Base-by-base conservation (phyloP, 257 asterid genomes). In the Ilex aquifolium region DNA sequence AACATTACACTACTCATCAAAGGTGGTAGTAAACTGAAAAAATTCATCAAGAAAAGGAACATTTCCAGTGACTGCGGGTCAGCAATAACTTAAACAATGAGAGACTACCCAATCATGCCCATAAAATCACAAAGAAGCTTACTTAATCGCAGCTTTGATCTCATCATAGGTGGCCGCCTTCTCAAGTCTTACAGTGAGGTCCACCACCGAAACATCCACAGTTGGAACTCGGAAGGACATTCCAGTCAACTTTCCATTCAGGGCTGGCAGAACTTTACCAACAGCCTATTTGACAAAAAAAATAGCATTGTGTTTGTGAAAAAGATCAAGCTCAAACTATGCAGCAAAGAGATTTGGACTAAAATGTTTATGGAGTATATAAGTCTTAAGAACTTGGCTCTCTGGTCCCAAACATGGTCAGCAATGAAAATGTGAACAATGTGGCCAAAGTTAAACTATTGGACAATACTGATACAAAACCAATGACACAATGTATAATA, bases 171-270 rank as follows among this genome's bases (percentile, higher is more conserved):
- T 72, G 30, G 88, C 89, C 50, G 71, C 82, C 57, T 88, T 88
- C 82, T 81, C 88, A 21, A 83, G 80, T 66, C 86, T 79, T 49
- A 88, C 90, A 0, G 95, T 88, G 17, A 88, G 88, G 68, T 85
- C 96, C 15, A 88, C 91, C 4, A 88, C 88, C 2, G 96, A 88
- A 31, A 88, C 96, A 71, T 88, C 95, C 0, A 75, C 91, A 0
- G 95, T 85, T 39, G 96, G 96, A 61, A 85, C 91, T 46, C 96
- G 82, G 86, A 88, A 85, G 12, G 95, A 58, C 95, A 88, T 88
- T 5, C 95, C 96, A 0, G 95, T 88, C 27, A 21, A 21, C 27
- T 21, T 21, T 21, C 27, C 27, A 21, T 21, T 21, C 27, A 21
- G 27, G 27, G 70, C 85, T 11, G 95, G 96, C 52, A 88, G 95